A percentile compares a stretch with the other conserved stretches of the same genome.
phyloP scores from a whole-genome alignment of 495 filamentous ascomycete genomes.

The Neurospora sp. region DNA sequence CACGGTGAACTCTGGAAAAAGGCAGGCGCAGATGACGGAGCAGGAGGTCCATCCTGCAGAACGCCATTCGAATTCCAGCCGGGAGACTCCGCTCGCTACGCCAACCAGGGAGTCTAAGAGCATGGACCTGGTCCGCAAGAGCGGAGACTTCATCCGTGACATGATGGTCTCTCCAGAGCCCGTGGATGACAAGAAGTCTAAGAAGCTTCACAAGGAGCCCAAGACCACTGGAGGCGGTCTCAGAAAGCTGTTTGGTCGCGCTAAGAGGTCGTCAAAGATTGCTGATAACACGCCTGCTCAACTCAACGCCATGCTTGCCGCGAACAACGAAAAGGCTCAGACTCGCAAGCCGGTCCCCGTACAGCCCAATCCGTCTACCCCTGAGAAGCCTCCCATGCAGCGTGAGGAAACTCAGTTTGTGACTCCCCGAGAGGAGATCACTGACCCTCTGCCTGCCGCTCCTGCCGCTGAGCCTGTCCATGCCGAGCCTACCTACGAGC shows the following conservation, averaged over 20 bases:
- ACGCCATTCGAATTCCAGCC: constrained; percentile 19
- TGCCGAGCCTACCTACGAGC: constrained; percentile 35
- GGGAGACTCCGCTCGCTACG: constrained; percentile 28
- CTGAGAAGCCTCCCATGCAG: constrained; percentile 16
- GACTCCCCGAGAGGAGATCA: constrained; percentile 20
- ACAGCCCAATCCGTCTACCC: constrained; percentile 16
- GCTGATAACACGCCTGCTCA: constrained; percentile 37
- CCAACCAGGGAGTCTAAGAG: constrained; percentile 28
- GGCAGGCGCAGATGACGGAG: constrained; percentile 11
- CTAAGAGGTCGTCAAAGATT: constrained; percentile 43
- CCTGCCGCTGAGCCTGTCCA: constrained; percentile 3
- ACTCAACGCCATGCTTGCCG: constrained; percentile 24
- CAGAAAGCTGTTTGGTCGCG: constrained; percentile 54
- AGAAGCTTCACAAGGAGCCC: constrained; percentile 48
- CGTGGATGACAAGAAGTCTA: constrained; percentile 35
- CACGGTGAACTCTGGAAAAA: background rate
- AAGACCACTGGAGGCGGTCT: constrained; percentile 36
- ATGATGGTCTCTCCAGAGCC: constrained; percentile 36
- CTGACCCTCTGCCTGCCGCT: constrained; percentile 10
- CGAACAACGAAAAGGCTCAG: constrained; percentile 9
- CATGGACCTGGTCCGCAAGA: constrained; percentile 27
- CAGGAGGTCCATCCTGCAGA: constrained; percentile 28
- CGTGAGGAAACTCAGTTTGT: constrained; percentile 14
- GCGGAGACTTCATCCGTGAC: constrained; percentile 28
- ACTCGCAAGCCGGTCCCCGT: constrained; percentile 11